Conservation (phyloP, 495 filamentous ascomycete genomes). For the Aspergillus affinis region DNA sequence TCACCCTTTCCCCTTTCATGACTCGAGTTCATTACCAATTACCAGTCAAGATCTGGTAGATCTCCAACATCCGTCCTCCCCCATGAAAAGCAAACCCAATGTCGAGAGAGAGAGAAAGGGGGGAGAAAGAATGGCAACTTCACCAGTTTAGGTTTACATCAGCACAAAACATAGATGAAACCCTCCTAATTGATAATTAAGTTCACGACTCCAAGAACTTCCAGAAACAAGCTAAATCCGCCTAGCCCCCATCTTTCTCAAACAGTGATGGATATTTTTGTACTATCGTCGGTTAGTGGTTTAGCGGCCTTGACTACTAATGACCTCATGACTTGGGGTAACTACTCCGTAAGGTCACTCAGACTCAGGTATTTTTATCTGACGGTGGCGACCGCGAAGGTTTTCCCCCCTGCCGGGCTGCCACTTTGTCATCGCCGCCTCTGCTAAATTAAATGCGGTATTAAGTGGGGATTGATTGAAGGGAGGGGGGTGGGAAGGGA, state of each 20-base stretch:
- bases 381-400: constrained; percentile 8
- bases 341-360: no score
- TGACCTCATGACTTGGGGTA: constrained; percentile 1
- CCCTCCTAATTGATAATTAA: not conserved
- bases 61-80: no score
- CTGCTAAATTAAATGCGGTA: not conserved
- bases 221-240: not conserved
- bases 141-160: no score
- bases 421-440: constrained; percentile 14
- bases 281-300: not conserved
- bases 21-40: no score
- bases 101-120: not conserved
- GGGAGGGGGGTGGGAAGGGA: not conserved
- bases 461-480: constrained; percentile 3
- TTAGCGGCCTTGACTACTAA: not conserved
- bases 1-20: no score
- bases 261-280: not conserved
- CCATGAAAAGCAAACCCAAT: no score
- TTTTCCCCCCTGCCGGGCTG: constrained; percentile 9
- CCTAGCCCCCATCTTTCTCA: not conserved
- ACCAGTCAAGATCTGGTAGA: no score
- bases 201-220: not conserved
- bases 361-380: constrained; percentile 9
- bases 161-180: not conserved
- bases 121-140: not conserved